Evolutionary conservation across 2,329 filamentous ascomycete species (phyloP), one percentile per base, ranked within the genome.

Genomic region (Teratosphaeria pseudoeucalypti): DNA sequence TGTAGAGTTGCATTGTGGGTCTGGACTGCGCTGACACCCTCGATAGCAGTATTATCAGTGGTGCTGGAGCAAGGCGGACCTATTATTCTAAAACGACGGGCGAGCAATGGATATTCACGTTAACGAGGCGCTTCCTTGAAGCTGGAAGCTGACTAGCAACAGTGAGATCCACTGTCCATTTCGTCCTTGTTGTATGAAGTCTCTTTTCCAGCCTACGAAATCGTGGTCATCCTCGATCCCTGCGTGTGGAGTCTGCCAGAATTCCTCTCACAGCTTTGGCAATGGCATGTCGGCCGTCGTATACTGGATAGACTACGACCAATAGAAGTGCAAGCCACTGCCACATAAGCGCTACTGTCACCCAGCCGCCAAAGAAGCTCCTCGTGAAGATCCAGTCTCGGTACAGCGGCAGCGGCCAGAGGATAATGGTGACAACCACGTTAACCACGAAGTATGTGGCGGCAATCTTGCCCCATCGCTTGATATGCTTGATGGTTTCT

Each of bases 321-420:
- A 75, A 75, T 7, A 71, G 66, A 54, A 81, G 75, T 0, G 78
- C 78, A 52, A 74, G 67, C 60, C 80, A 81, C 55, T 79, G 77
- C 77, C 78, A 80, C 0, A 77, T 67, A 2, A 80, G 76, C 0
- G 77, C 73, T 3, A 79, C 73, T 0, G 72, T 69, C 0, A 74
- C 71, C 78, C 78, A 80, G 0, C 76, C 75, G 1, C 70, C 68
- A 64, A 80, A 80, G 61, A 80, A 80, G 0, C 70, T 65, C 63
- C 73, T 74, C 0, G 73, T 78, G 61, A 81, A 81, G 47, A 81
- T 74, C 57, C 76, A 81, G 63, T 77, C 69, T 2, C 78, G 73
- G 62, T 81, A 81, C 5, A 81, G 70, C 26, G 79, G 78, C 68
- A 81, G 70, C 0, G 78, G 79, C 79, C 78, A 81, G 0, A 74